Conservation (phyloP, 306 rosid species). For the Acacia confusa region DNA sequence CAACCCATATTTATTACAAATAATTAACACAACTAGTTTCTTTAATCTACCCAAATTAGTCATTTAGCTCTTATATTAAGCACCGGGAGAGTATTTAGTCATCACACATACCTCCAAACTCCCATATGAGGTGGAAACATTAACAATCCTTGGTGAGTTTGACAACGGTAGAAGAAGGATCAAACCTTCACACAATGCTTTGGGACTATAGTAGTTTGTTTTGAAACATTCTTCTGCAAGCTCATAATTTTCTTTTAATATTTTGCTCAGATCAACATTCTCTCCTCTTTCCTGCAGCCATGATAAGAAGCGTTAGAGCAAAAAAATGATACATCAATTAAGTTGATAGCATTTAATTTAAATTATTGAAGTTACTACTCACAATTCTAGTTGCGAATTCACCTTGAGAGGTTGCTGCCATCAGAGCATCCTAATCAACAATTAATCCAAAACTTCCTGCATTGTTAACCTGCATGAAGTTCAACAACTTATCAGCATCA, state of each 20-base stretch:
- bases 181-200: slow-evolving; percentile 41
- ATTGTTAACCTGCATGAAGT: background rate
- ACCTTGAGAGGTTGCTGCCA: background rate
- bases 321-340: too few relatives aligned
- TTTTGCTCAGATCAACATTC: background rate
- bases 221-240: slow-evolving; percentile 35
- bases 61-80: too few relatives aligned
- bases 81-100: too few relatives aligned
- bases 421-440: background rate
- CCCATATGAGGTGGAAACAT: slow-evolving; percentile 37
- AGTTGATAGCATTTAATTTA: too few relatives aligned
- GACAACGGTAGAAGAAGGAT: slow-evolving; percentile 52
- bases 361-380: too few relatives aligned
- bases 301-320: background rate
- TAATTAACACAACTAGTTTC: too few relatives aligned
- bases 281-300: background rate
- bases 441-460: background rate
- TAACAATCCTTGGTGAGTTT: slow-evolving; percentile 52
- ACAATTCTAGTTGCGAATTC: background rate
- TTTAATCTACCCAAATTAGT: too few relatives aligned
- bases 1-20: too few relatives aligned
- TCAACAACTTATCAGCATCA: background rate
- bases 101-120: slow-evolving; percentile 35
- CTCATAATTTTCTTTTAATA: slow-evolving; percentile 1
- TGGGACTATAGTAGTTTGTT: slow-evolving; percentile 53